These are phyloP conservation scores for Asterophora parasitica DNA, from an alignment of 768 basidiomycete species.

Conservation along the genomic window DNA sequence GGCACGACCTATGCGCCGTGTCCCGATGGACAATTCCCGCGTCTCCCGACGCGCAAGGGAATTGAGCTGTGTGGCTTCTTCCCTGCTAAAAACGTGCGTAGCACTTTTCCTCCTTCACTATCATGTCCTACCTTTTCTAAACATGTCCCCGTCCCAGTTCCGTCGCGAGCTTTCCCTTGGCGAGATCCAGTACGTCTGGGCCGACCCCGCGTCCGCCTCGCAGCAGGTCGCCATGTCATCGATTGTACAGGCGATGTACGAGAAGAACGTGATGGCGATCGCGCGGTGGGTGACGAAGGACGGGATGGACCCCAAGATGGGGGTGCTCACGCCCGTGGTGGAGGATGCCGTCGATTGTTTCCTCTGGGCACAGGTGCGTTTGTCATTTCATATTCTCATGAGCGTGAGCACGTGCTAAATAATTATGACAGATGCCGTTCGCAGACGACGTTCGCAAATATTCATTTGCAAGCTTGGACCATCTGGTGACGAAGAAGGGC, in stretches of 20 bases:
- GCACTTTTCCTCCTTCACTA: neutral
- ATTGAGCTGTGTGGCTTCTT: constrained; percentile 90
- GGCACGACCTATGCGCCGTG: constrained; percentile 85
- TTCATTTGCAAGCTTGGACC: constrained; percentile 76
- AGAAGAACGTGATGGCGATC: constrained; percentile 66
- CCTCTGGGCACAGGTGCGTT: constrained; percentile 71
- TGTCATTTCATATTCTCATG: too few species aligned
- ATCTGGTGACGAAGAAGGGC: constrained; percentile 70
- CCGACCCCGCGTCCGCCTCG: constrained; percentile 55
- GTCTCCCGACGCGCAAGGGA: constrained; percentile 71
- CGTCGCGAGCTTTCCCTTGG: constrained; percentile 79
- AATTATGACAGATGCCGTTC: constrained; percentile 72
- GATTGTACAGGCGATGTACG: constrained; percentile 76
- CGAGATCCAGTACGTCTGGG: constrained; percentile 85
- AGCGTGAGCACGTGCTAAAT: neutral
- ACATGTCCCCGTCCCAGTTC: constrained; percentile 43
- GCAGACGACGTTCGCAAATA: constrained; percentile 91
- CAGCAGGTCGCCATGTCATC: constrained; percentile 86
- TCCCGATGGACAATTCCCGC: constrained; percentile 79
- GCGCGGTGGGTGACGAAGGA: constrained; percentile 78
- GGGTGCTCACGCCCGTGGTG: constrained; percentile 59
- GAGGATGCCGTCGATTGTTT: constrained; percentile 73
- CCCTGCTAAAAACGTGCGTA: constrained; percentile 52
- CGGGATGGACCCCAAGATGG: constrained; percentile 79
- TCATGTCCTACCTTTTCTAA: neutral